Evolutionary conservation across 257 asterid species (phyloP).

Genomic region (Solanum microdontum): DNA sequence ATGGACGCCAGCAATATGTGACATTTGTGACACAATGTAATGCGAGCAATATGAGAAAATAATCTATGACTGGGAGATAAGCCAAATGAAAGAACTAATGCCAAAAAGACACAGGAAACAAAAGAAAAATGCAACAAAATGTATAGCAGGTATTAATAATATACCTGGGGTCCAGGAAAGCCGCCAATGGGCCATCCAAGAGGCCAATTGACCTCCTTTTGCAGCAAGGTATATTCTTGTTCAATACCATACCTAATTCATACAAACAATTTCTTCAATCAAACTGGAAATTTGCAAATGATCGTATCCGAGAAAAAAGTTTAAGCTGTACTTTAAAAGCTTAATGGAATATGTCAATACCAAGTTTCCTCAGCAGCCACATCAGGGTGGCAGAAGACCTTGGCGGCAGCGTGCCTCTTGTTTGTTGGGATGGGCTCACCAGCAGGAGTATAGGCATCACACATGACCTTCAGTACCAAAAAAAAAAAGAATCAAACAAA

Average conservation of each 20-base stretch:
- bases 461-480: constrained; percentile 47
- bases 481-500: not conserved
- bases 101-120: not conserved
- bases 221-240: constrained; percentile 86
- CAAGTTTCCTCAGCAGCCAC: constrained; percentile 72
- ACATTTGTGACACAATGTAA: no score
- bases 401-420: constrained; percentile 61
- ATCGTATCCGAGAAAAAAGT: not conserved
- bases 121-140: not conserved
- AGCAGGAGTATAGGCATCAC: constrained; percentile 88
- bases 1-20: no score
- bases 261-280: not conserved
- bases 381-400: constrained; percentile 66
- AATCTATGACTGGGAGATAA: not conserved
- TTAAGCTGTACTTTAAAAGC: not conserved
- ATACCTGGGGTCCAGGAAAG: constrained; percentile 92
- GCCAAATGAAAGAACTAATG: not conserved
- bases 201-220: constrained; percentile 77
- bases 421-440: constrained; percentile 87
- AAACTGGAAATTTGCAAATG: not conserved
- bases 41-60: not conserved
- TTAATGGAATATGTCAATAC: constrained; percentile 11
- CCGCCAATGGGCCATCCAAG: constrained; percentile 94
- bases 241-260: constrained; percentile 79
- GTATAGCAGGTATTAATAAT: not conserved